Evolutionary conservation across 306 rosid genomes (phyloP), one percentile per base, ranked within the genome.

Genomic region (Urtica urens): DNA sequence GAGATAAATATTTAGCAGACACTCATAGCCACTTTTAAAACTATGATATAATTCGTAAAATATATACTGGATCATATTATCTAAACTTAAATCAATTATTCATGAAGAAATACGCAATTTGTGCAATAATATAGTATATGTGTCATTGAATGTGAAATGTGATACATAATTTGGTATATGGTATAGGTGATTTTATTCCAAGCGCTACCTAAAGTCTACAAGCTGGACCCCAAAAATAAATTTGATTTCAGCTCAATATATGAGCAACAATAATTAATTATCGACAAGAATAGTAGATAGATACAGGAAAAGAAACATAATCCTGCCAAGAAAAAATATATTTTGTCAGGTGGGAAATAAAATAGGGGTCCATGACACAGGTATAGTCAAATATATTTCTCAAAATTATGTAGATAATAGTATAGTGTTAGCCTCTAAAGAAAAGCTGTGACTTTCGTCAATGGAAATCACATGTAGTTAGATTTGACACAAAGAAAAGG

Each of bases 391-490:
- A 21, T 45, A 2, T 45, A 21, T 45, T 21, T 23, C 14, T 20
- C 20, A 10, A 15, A 41, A 12, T 16, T 14, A 21, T 24, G 15
- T 15, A 28, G 34, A 48, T 21, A 9, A 23, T 11, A 10, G 1
- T 15, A 10, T 45, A 30, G 37, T 38, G 22, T 11, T 21, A 12
- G 57, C 14, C 3, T 10, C 55, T 8, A 29, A 15, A 23, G 22
- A 17, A 22, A 18, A 17, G 7, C 16, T 28, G 60, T 43, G 17
- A 28, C 66, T 69, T 62, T 57, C 48, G 58, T 35, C 49, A 57
- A n/a, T 46, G 62, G 48, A 38, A 30, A 9, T 17, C 4, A 27
- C 38, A 37, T 59, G 48, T 22, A 17, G 9, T 59, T 27, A 39
- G 39, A 11, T 39, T 41, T 54, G 43, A 55, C 52, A 69, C 25